Evolutionary conservation across 2,329 filamentous ascomycete species (phyloP).

Genomic region (Cladosporium cucumerinum): DNA sequence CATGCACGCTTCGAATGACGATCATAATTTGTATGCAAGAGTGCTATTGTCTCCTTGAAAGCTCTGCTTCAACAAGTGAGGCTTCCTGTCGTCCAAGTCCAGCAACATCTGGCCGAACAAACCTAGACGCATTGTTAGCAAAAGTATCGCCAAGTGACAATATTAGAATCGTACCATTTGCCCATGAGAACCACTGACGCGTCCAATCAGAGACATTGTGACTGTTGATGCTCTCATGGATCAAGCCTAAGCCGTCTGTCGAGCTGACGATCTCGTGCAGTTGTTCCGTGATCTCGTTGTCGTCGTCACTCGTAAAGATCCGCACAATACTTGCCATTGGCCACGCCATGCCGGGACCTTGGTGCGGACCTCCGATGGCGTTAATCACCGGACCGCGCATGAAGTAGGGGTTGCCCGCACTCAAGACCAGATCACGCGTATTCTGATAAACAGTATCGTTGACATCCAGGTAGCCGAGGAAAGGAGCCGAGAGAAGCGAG

Average conservation of each 20-base stretch:
- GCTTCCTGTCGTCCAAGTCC: slow-evolving; percentile 44
- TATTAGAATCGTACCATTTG: not conserved
- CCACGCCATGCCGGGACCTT: slow-evolving; percentile 47
- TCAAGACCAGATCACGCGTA: slow-evolving; percentile 46
- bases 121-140: slow-evolving; percentile 33
- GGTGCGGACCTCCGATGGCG: slow-evolving; percentile 49
- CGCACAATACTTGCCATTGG: slow-evolving; percentile 52
- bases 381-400: slow-evolving; percentile 49
- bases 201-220: slow-evolving; percentile 47
- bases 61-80: slow-evolving; percentile 41
- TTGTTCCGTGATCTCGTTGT: slow-evolving; percentile 45
- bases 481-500: slow-evolving; percentile 61
- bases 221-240: slow-evolving; percentile 52
- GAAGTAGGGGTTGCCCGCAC: slow-evolving; percentile 48
- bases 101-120: slow-evolving; percentile 52
- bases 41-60: slow-evolving; percentile 35
- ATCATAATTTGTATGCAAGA: not conserved
- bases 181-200: slow-evolving; percentile 43
- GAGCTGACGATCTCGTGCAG: slow-evolving; percentile 45
- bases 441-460: slow-evolving; percentile 44
- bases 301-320: slow-evolving; percentile 49
- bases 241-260: slow-evolving; percentile 48
- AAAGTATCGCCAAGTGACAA: not conserved
- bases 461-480: slow-evolving; percentile 54
- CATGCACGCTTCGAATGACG: not conserved